Base-by-base conservation (phyloP, 2,329 filamentous ascomycete genomes). In the Aspergillus uvarum region DNA sequence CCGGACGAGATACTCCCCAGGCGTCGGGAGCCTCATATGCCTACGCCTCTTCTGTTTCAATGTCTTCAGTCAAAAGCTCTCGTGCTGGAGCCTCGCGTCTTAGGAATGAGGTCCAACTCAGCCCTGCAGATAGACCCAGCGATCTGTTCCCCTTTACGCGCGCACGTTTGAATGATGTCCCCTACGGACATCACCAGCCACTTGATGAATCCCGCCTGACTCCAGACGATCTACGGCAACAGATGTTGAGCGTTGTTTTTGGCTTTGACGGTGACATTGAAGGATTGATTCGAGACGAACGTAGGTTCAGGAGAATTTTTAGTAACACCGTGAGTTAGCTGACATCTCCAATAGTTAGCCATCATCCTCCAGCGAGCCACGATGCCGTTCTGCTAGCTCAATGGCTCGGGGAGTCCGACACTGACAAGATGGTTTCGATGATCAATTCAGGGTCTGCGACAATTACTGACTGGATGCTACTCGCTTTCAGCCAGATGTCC, bases 201-300 rank as follows among this genome's bases (percentile, higher is more conserved):
- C 68, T 82, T 14, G 84, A 89, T 64, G 82, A 86, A 58, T 75
- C 80, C 3, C 83, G 83, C 29, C 77, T 91, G 24, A 90, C 89
- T 6, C 77, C 86, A 8, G 89, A 97, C 67, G 89, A 96, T 66
- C 83, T 97, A 49, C 87, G 94, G 51, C 85, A 84, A 51, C 93
- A 97, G 74, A 97, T 99, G 93, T 83, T 99, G 4, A 91, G 85
- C 66, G 89, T 93, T 5, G 92, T 99, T 2, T 99, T 99, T 74
- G 95, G 95, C 3, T 99, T 95, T 93, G 88, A 94, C 55, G 88
- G 88, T 58, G 91, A 96, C 67, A 87, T 94, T 47, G 85, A 92
- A 50, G 88, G 88, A 49, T 78, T 99, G 52, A 86, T 99, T 56
- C 85, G 87, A 10, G 93, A 98, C 73, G 95, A 99, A 74, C 82